Base-by-base conservation (phyloP, 805 yeast genomes). In the Saccharomycopsis sp. region DNA sequence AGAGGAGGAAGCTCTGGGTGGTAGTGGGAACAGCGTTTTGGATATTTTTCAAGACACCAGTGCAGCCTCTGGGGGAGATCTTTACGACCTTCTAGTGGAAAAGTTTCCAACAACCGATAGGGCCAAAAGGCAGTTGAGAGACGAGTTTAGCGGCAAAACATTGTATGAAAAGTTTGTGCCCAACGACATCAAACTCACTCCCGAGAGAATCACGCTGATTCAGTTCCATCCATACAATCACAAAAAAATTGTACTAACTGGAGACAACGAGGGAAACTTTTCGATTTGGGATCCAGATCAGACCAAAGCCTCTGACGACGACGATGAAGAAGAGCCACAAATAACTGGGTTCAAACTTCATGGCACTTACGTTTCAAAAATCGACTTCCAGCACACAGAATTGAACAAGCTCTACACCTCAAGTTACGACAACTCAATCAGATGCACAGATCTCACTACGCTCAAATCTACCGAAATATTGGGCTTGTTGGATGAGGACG, bases 381-480 rank as follows among this genome's bases (percentile, higher is more conserved):
- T 91, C 34, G 75, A 79, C 14, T 78, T 84, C 37, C 80, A 81
- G 51, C 72, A 77, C 0, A 70, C 73, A 1, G 73, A 78, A 24
- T 77, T 82, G 7, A 73, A 79, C 23, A 80, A 81, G 61, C 76
- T 92, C 1, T 76, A 82, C 44, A 82, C 94, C 0, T 77, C 85
- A 2, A 85, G 96, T 2, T 92, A 92, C 67, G 99, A 92, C 71
- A 97, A 97, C 0, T 84, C 95, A 0, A 78, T 92, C 2, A 75
- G 98, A 58, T 70, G 76, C 23, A 74, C 89, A 54, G 96, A 92
- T 68, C 71, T 94, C 60, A 74, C 76, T 46, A 79, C 80, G 46
- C 74, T 84, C 60, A 73, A 79, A 50, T 81, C 89, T 4, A 70
- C 77, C 2, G 94, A 89, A 61, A 72, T 81, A 7, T 79, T 85